Evolutionary conservation across 768 basidiomycete genomes (phyloP).

Genomic region (Mrakia gelida): DNA sequence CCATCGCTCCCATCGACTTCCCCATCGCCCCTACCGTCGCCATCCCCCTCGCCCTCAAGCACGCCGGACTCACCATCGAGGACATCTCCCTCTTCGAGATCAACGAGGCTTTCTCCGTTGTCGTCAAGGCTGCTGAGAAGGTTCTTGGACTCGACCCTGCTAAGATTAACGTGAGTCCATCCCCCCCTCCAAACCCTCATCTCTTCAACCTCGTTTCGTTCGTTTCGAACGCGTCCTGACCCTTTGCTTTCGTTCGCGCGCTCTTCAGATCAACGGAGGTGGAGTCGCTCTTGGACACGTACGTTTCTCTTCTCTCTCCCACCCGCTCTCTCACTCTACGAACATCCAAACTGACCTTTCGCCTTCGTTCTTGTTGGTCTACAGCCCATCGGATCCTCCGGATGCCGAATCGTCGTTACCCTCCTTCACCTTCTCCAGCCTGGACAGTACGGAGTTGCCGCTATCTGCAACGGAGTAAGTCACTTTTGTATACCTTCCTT

Average conservation of each 20-base stretch:
- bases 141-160: conserved; percentile 73
- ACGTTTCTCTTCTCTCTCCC: conserved; percentile 30
- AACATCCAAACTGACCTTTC: background rate
- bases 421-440: conserved; percentile 84
- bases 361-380: conserved; percentile 28
- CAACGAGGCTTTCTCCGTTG: conserved; percentile 97
- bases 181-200: no score
- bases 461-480: conserved; percentile 93
- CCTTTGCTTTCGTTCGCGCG: conserved; percentile 11
- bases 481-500: conserved; percentile 13
- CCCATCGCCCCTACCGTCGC: conserved; percentile 90
- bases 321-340: background rate
- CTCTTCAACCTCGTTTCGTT: conserved; percentile 7
- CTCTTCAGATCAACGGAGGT: conserved; percentile 60
- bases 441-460: conserved; percentile 91
- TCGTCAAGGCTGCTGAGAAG: conserved; percentile 86
- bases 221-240: conserved; percentile 4
- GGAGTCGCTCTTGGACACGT: conserved; percentile 80
- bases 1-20: conserved; percentile 95
- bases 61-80: conserved; percentile 71
- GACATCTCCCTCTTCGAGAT: conserved; percentile 92
- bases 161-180: conserved; percentile 73
- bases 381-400: conserved; percentile 94
- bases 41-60: conserved; percentile 78
- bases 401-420: conserved; percentile 88